Evolutionary conservation across 768 basidiomycete genomes (phyloP).

Genomic region (Coprinopsis marcescibilis): DNA sequence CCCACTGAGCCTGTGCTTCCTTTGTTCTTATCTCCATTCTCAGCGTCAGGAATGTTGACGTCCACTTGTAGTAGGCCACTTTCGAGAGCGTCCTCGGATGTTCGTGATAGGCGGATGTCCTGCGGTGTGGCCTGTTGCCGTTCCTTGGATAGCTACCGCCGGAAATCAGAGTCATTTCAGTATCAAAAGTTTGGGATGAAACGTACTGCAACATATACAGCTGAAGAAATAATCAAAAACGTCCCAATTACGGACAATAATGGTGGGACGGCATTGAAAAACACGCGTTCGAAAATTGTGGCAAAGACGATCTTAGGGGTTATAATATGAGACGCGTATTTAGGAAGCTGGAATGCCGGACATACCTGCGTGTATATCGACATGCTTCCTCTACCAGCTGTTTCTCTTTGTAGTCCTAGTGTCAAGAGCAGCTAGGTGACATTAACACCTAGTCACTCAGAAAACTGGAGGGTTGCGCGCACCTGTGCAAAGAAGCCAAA

Average conservation of each 20-base stretch:
- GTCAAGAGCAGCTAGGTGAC: constrained; percentile 11
- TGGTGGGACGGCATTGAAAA: constrained; percentile 1
- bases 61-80: no score
- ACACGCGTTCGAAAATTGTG: not conserved
- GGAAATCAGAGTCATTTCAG: not conserved
- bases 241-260: not conserved
- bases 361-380: not conserved
- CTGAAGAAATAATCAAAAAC: not conserved
- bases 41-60: no score
- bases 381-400: constrained; percentile 9
- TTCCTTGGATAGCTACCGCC: not conserved
- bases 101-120: no score
- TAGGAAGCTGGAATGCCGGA: not conserved
- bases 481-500: constrained; percentile 52
- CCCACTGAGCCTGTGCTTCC: no score
- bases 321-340: not conserved
- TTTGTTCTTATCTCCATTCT: no score
- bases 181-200: not conserved
- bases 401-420: constrained; percentile 21
- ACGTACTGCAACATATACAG: not conserved
- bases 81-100: no score
- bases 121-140: no score
- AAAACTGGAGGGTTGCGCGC: not conserved
- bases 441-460: not conserved
- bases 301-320: not conserved